Conservation (phyloP, 1,139 yeast species). For the Geotrichum australiense region DNA sequence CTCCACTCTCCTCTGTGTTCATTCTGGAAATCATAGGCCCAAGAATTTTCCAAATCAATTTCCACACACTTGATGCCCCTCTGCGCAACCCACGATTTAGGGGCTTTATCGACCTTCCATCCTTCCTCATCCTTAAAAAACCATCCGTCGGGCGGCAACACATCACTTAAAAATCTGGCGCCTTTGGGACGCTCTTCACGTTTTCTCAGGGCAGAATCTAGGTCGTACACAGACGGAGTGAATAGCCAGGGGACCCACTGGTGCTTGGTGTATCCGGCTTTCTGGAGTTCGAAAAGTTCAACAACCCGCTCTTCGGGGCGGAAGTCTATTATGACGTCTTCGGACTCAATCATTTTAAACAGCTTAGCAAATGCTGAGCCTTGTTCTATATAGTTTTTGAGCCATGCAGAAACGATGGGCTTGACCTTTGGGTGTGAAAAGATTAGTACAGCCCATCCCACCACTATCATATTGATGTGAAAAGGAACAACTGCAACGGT, state of each 20-base stretch:
- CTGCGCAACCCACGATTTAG: constrained; percentile 47
- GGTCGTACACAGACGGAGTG: constrained; percentile 48
- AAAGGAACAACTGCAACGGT: constrained; percentile 65
- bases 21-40: constrained; percentile 41
- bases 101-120: constrained; percentile 60
- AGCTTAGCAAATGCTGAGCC: constrained; percentile 3
- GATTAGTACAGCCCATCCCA: constrained; percentile 29
- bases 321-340: constrained; percentile 55
- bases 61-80: constrained; percentile 37
- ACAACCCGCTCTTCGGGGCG: constrained; percentile 51
- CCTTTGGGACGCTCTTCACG: constrained; percentile 65
- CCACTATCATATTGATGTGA: constrained; percentile 56
- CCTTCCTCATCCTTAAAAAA: constrained; percentile 49
- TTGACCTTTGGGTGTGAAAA: constrained; percentile 32
- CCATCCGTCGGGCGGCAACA: constrained; percentile 72
- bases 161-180: constrained; percentile 46
- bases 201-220: constrained; percentile 43
- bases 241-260: constrained; percentile 53
- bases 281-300: constrained; percentile 71
- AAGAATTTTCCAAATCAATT: constrained; percentile 34
- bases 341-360: constrained; percentile 37
- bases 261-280: constrained; percentile 52
- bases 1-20: constrained; percentile 36
- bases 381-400: constrained; percentile 4
- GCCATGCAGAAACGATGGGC: background rate